Evolutionary conservation across 108 stramenopile species (phyloP), one percentile per base, ranked within the genome.

Genomic region (Nitzschia sp.): DNA sequence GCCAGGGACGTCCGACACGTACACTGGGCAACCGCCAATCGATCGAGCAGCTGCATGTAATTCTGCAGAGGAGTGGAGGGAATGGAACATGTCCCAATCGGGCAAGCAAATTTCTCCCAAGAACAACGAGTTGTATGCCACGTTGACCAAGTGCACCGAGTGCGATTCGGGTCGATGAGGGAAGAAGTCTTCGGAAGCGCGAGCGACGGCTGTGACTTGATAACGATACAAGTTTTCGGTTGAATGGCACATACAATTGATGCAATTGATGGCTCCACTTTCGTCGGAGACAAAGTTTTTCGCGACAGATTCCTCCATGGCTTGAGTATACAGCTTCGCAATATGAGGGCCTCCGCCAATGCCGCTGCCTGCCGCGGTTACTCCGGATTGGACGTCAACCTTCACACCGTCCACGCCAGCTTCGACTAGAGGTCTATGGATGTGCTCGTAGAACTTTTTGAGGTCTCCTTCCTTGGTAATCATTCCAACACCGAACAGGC

Each of bases 51-150:
- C 88, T 27, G 80, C 88, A 54, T 89, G 88, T 4, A 87, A 63
- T 34, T 58, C 59, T 1, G 80, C 84, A 54, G 82, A 80, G 49
- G 32, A 61, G 62, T 77, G 69, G 61, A 69, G 46, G 8, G 85
- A 78, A 59, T 84, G 83, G 56, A 89, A 89, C 88, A 89, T 89
- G 69, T 89, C 88, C 88, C 88, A 89, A 71, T 89, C 88, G 15
- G 84, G 86, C 55, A 87, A 30, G 26, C 82, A 84, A 29, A 87
- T 70, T 64, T 74, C 73, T 17, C 73, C 56, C 26, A 89, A 25
- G 47, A 89, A 82, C 5, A 89, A 26, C 17, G 82, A 81, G 57
- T 89, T 89, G 77, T 73, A 83, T 21, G 88, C 85, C 51, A 85
- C 82, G 49, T 77, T 72, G 48, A 77, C 71, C 25, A 89, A 66